A percentile compares a stretch with the other conserved stretches of the same genome.
Conservation (phyloP, 1,284 basidiomycete genomes). For the Ceratobasidium sp. region DNA sequence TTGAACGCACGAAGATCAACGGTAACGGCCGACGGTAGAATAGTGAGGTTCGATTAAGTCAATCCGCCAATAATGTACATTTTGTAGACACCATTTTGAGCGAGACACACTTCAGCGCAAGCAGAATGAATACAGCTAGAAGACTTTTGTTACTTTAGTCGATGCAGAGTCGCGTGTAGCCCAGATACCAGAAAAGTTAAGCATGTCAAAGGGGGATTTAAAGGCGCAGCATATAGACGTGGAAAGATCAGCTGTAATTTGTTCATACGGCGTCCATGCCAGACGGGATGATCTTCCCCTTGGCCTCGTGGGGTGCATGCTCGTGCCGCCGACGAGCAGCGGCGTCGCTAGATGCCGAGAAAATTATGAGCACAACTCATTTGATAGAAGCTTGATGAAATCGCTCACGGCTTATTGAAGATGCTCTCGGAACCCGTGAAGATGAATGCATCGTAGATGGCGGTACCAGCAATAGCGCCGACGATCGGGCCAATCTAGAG, state of each 20-base stretch:
- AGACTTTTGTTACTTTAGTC: not conserved
- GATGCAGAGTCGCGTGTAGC: not conserved
- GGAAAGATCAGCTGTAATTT: not conserved
- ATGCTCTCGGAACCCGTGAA: slow-evolving; percentile 54
- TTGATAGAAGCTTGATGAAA: not conserved
- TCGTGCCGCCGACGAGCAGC: slow-evolving; percentile 9
- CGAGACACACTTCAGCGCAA: not conserved
- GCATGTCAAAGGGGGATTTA: not conserved
- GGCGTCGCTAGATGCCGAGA: slow-evolving; percentile 9
- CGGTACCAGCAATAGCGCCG: slow-evolving; percentile 52
- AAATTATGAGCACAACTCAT: not conserved
- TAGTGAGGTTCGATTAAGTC: not conserved
- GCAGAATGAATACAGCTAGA: not conserved
- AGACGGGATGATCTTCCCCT: slow-evolving; percentile 39
- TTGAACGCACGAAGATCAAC: not conserved
- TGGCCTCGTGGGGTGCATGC: slow-evolving; percentile 26
- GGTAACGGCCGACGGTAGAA: not conserved
- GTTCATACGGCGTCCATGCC: slow-evolving; percentile 31
- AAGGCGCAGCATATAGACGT: not conserved
- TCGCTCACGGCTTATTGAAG: slow-evolving; percentile 46
- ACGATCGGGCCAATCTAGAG: slow-evolving; percentile 47
- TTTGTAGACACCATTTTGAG: not conserved
- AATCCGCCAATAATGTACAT: not conserved
- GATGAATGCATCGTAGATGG: slow-evolving; percentile 53
- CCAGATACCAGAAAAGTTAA: not conserved